Evolutionary conservation across 1,284 basidiomycete genomes (phyloP), one percentile per base, ranked within the genome.

Genomic region (Phellopilus nigrolimitatus): DNA sequence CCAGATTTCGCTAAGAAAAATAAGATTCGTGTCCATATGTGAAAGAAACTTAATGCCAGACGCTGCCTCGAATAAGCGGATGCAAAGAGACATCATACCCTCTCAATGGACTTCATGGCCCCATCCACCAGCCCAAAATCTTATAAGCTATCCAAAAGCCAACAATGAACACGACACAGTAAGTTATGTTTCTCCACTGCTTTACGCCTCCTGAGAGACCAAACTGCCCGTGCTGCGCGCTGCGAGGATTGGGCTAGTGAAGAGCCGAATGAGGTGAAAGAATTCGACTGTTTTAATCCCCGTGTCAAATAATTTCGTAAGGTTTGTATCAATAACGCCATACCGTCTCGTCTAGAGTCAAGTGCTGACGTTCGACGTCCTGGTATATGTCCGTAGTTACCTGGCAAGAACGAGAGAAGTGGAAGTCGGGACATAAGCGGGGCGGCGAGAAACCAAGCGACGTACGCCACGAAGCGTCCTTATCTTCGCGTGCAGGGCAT

Each of bases 301-400:
- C 24, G 10, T 17, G 21, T 7, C n/a, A 34, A 36, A 10, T 2
- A 12, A 19, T 30, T 17, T n/a, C 30, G 38, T 3, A 15, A 22
- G 37, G 12, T 45, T 31, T 37, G 27, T 19, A 17, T 22, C 28
- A 46, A 24, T 15, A 3, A 7, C 13, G 28, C 68, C 82, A 59
- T 56, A 88, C 88, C 5, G 86, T 82, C 34, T 84, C 77, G 58
- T 91, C 87, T 24, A 91, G 69, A 45, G 84, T 78, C 3, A 78
- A 62, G 60, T 91, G 90, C 68, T 91, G 88, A n/a, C 80, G 69
- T 66, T 91, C 88, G 2, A 84, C 83, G 63, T 92, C 84, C 58
- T 83, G 76, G 63, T 93, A 72, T 51, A 91, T 84, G 68, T 93
- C 82, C 15, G 82, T 81, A 4, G 86, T 91, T 22, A 91, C 75